Evolutionary conservation across 441 rosid genomes (phyloP), one percentile per base, ranked within the genome.

Genomic region (Erodium chrysanthum): DNA sequence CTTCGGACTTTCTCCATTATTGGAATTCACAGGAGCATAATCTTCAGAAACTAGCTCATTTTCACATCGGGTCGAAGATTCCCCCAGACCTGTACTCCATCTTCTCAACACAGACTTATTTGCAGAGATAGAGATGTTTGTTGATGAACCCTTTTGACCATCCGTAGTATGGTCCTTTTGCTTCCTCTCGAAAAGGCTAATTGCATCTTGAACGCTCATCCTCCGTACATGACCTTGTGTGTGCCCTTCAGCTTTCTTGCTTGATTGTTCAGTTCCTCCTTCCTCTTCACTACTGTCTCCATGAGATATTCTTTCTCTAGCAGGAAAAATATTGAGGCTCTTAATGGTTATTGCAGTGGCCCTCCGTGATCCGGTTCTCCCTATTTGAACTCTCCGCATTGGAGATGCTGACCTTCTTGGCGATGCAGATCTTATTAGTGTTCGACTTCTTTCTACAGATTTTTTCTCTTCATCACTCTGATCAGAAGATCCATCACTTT

Each of bases 371-470:
- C 88, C 85, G 64, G 69, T 70, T 71, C 86, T 82, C 66, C 88
- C 89, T 56, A 87, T 82, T 75, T 87, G 92, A 74, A 87, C 71
- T 80, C 89, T 84, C 70, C 88, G 80, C 92, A 85, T 87, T 23
- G 92, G 92, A 66, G 92, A 87, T 14, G 88, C 89, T 5, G 92
- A 85, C 80, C 92, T 79, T 70, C 87, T 87, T 52, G 86, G 83
- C 21, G 82, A 75, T 68, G 83, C 80, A 50, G 88, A 82, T 77
- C 89, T 83, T 66, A 77, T 54, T 46, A 81, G 66, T 70, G 80
- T 33, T 66, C 88, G 84, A 79, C 88, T 83, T 77, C 89, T 85
- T 73, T 85, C 89, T 5, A 48, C 75, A 66, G 83, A 76, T 8
- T 29, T 58, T 73, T 77, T 80, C 74, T 73, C 73, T 64, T 80